A percentile compares a stretch with the other conserved stretches of the same genome.
Conservation (phyloP, 73 alveolate species). For the Paramecium octaurelia region DNA sequence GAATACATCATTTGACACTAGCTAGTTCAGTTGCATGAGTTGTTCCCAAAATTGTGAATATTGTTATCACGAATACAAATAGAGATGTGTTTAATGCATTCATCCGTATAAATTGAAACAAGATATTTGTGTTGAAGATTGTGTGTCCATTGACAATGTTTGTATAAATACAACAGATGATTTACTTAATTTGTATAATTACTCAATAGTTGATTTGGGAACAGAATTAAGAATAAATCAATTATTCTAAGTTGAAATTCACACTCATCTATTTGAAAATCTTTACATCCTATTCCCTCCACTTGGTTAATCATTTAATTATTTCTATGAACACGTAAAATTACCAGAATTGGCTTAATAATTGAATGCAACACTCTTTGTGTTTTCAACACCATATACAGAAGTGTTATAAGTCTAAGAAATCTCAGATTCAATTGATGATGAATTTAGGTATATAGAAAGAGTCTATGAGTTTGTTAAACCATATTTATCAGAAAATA, state of each 20-base stretch:
- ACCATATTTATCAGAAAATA: not conserved
- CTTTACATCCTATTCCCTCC: not conserved
- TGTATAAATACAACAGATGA: not conserved
- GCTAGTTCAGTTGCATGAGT: not conserved
- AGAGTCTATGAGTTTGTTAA: not conserved
- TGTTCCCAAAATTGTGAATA: not conserved
- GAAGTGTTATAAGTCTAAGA: not conserved
- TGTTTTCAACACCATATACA: not conserved
- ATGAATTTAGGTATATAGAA: not conserved
- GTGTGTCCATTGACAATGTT: not conserved
- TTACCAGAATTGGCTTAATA: not conserved
- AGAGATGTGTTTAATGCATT: conserved; percentile 5
- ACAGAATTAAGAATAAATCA: not conserved
- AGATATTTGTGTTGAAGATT: not conserved
- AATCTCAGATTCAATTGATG: not conserved
- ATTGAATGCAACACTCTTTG: not conserved
- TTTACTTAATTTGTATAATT: not conserved
- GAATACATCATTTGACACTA: conserved; percentile 1
- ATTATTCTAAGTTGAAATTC: not conserved
- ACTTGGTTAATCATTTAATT: not conserved
- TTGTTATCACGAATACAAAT: not conserved
- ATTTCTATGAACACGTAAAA: not conserved
- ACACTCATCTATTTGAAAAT: not conserved
- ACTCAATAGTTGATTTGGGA: not conserved
- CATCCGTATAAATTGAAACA: not conserved